These are phyloP conservation scores for Xylaria sp. DNA, from an alignment of 2,329 filamentous ascomycete species.

Conservation along the genomic window DNA sequence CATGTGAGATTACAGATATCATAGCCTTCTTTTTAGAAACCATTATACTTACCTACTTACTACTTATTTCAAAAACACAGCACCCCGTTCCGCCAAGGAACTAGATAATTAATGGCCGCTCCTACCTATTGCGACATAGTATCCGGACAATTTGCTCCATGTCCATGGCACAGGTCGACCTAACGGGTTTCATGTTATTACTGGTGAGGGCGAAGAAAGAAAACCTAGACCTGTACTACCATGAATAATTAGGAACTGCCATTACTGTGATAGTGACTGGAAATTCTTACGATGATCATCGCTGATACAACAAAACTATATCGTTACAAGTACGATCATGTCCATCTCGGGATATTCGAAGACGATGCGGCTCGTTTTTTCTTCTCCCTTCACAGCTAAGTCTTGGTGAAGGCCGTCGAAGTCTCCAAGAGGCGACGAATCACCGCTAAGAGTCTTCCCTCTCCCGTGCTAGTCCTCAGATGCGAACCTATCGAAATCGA, in stretches of 20 bases:
- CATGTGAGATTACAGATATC: too few species aligned
- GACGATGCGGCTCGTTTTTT: not conserved
- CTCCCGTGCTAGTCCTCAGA: too few species aligned
- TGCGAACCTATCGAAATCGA: not conserved
- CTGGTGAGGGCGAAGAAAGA: not conserved
- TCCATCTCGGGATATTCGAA: not conserved
- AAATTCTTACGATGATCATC: not conserved
- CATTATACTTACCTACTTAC: not conserved
- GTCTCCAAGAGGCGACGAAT: not conserved
- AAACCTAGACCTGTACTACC: not conserved
- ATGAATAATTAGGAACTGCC: not conserved
- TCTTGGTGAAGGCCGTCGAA: not conserved
- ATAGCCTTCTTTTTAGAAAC: not conserved
- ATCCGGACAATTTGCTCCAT: not conserved
- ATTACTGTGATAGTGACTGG: too few species aligned
- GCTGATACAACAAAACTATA: not conserved
- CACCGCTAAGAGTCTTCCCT: not conserved
- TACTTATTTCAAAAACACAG: not conserved
- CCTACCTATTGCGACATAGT: not conserved
- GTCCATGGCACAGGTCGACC: not conserved
- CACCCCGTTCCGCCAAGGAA: slow-evolving; percentile 9
- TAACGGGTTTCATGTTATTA: not conserved
- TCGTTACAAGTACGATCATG: not conserved
- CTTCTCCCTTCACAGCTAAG: not conserved
- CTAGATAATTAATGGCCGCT: not conserved